Conservation (phyloP, 2,329 filamentous ascomycete species). For the Diaporthe ampelina region DNA sequence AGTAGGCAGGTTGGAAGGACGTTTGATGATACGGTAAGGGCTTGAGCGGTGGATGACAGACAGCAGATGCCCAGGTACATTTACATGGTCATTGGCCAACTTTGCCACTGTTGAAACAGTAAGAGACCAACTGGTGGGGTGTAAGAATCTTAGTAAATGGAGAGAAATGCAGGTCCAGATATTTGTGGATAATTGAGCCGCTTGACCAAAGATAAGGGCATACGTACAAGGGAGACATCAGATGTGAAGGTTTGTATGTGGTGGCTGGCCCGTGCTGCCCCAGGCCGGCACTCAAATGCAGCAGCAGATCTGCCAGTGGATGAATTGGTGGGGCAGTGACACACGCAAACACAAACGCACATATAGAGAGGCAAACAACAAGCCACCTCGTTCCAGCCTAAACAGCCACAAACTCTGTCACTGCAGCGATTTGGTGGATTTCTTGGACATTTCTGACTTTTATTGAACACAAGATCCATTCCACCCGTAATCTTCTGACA, state of each 20-base stretch:
- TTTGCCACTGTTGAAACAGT: no score
- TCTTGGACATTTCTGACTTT: neutral
- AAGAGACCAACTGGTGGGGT: no score
- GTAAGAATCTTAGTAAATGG: no score
- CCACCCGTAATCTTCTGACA: neutral
- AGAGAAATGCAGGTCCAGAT: neutral
- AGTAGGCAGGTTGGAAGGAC: neutral
- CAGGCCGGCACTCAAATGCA: slow-evolving; percentile 18
- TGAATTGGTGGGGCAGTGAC: slow-evolving; percentile 4
- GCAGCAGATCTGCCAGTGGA: slow-evolving; percentile 8
- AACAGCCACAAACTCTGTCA: slow-evolving; percentile 10
- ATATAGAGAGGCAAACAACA: neutral
- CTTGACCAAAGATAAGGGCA: neutral
- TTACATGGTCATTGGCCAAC: no score
- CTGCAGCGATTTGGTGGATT: no score
- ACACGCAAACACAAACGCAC: neutral
- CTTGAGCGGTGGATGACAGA: neutral
- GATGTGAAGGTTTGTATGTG: neutral
- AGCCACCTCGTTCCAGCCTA: slow-evolving; percentile 25
- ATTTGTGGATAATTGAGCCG: neutral
- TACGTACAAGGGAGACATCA: neutral
- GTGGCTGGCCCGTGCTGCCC: slow-evolving; percentile 22
- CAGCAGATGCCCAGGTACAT: neutral
- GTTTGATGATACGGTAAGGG: neutral
- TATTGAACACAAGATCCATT: neutral